Evolutionary conservation across 2,329 filamentous ascomycete species (phyloP), one percentile per base, ranked within the genome.

Genomic region (Trichoderma oligosporum): DNA sequence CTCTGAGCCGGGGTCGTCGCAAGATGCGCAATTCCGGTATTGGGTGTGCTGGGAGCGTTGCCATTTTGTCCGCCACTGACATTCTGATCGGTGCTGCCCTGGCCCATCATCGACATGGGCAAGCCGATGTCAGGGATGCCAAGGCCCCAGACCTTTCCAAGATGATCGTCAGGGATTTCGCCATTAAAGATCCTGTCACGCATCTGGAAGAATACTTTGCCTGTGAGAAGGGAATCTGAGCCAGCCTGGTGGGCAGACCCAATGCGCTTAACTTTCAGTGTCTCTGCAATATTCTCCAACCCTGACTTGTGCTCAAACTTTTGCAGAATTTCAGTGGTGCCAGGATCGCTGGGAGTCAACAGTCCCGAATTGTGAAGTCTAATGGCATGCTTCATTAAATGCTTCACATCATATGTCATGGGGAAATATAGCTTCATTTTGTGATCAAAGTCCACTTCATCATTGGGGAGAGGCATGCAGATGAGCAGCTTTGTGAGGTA

Each of bases 401-500:
- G 96, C 76, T 99, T 99, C 64, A 99, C 94, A 70, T 99, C 94
- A 71, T 94, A 96, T 0, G 96, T 84, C 16, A 87, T 87, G 0
- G 94, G 94, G 71, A 99, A 99, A 78, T 93, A 97, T 45, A 90
- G 87, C 69, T 89, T 89, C 74, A 97, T 90, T 46, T 93, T 83
- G 66, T 87, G 83, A 69, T 95, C 89, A 71, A 97, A 99, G 62
- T 94, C 87, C 48, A 86, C 82, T 70, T 97, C 94, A 64, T 96
- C 91, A 64, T 91, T 89, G 0, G 94, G 94, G 7, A 99, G 79
- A 42, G 87, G 84, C 63, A 86, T 82, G 73, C 89, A 89, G 57
- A 89, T 87, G 71, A 99, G 86, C 58, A 97, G 85, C 75, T 99
- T 99, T 68, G 95, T 92, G 45, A 99, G 79, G 68, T 97, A 97